A percentile compares a stretch with the other conserved stretches of the same genome.
These are phyloP conservation scores for Casuarina cunninghamiana DNA, from an alignment of 306 rosid species.

Conservation along the genomic window DNA sequence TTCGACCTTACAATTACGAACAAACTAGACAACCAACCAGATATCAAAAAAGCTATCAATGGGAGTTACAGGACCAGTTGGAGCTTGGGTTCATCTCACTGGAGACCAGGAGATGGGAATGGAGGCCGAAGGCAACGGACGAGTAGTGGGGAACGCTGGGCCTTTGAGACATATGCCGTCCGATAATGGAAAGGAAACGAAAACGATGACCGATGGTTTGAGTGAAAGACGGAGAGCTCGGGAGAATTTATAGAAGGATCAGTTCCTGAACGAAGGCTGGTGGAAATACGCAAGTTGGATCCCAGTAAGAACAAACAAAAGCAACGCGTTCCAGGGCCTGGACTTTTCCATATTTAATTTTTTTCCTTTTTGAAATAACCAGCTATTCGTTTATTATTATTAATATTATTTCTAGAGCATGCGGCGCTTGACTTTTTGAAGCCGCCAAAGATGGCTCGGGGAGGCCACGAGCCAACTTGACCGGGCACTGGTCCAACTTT, in stretches of 20 bases:
- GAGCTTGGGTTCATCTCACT: conserved; percentile 75
- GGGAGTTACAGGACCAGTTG: conserved; percentile 38
- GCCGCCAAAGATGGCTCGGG: background rate
- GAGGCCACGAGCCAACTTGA: background rate
- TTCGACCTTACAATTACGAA: background rate
- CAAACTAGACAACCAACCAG: background rate
- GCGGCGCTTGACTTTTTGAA: background rate
- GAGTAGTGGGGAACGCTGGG: conserved; percentile 63
- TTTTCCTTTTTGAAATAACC: background rate
- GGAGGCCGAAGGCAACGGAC: conserved; percentile 66
- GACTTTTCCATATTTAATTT: background rate
- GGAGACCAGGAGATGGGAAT: conserved; percentile 86
- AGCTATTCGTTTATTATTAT: background rate
- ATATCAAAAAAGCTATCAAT: background rate
- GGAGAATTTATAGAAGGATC: conserved; percentile 20
- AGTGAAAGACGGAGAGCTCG: background rate
- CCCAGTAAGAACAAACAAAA: too few species aligned
- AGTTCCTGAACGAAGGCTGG: background rate
- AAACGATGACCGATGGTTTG: background rate
- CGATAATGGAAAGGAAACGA: background rate
- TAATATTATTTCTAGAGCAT: background rate
- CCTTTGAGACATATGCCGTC: conserved; percentile 78
- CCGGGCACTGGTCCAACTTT: background rate
- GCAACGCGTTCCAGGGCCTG: background rate
- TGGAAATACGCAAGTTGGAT: background rate